Conservation (phyloP, 805 yeast species). For the Kockiozyma suomiensis region DNA sequence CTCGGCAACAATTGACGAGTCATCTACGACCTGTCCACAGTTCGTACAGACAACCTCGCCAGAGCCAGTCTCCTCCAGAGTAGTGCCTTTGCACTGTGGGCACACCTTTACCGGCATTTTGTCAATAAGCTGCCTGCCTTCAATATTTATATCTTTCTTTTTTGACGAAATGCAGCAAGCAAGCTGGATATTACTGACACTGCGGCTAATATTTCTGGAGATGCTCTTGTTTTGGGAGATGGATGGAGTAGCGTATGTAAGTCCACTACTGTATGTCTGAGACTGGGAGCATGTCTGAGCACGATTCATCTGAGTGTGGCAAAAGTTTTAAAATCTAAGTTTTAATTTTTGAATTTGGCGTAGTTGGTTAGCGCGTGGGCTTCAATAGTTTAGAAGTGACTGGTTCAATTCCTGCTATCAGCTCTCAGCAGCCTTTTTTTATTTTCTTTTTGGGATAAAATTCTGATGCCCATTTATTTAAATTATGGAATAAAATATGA, state of each 20-base stretch:
- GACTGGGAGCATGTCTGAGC: not conserved
- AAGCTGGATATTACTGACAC: no score
- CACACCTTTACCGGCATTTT: conserved; percentile 24
- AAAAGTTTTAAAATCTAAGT: no score
- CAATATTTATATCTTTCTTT: no score
- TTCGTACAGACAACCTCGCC: conserved; percentile 70
- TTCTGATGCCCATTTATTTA: not conserved
- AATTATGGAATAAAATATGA: not conserved
- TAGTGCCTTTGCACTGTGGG: conserved; percentile 25
- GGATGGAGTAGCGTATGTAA: not conserved
- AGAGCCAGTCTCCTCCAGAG: conserved; percentile 33
- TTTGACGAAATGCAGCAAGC: no score
- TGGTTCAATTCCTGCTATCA: conserved; percentile 39
- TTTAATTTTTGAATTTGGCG: conserved; percentile 31
- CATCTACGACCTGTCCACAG: conserved; percentile 90
- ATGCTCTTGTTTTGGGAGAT: not conserved
- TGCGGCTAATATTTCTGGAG: not conserved
- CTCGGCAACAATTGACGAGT: conserved; percentile 92
- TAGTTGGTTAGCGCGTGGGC: conserved; percentile 39
- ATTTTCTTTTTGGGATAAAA: not conserved
- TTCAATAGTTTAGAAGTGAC: conserved; percentile 39
- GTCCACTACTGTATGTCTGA: not conserved
- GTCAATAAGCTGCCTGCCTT: not conserved
- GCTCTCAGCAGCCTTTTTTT: no score
- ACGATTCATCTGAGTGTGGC: not conserved